These are phyloP conservation scores for Apophysomyces variabilis DNA, from an alignment of 371 early-diverging fungal genomes.

Conservation along the genomic window DNA sequence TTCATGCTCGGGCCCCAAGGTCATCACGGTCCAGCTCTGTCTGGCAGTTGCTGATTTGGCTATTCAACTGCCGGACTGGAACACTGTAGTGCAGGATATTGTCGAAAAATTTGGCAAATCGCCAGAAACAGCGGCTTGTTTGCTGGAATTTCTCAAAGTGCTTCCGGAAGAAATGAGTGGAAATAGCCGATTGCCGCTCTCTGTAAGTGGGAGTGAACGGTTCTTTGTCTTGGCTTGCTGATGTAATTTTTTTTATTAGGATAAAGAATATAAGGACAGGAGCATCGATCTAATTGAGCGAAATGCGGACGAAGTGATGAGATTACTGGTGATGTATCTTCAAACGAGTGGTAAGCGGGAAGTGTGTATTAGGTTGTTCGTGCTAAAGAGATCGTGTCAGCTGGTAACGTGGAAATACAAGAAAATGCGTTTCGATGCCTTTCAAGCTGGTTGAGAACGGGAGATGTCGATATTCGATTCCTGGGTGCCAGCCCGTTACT, in stretches of 20 bases:
- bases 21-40: slow-evolving; percentile 82
- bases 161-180: slow-evolving; percentile 87
- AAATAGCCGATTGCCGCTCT: slow-evolving; percentile 68
- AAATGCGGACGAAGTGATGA: slow-evolving; percentile 67
- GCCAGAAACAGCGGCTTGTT: slow-evolving; percentile 57
- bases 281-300: slow-evolving; percentile 64
- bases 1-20: slow-evolving; percentile 56
- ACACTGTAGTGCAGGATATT: slow-evolving; percentile 74
- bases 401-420: slow-evolving; percentile 58
- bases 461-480: slow-evolving; percentile 72
- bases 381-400: slow-evolving; percentile 22
- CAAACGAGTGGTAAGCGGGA: slow-evolving; percentile 63
- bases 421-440: slow-evolving; percentile 76
- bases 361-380: slow-evolving; percentile 7
- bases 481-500: slow-evolving; percentile 74
- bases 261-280: slow-evolving; percentile 65
- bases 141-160: slow-evolving; percentile 83
- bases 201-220: slow-evolving; percentile 35
- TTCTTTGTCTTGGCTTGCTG: neutral
- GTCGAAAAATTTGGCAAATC: slow-evolving; percentile 64
- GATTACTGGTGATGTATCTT: slow-evolving; percentile 67
- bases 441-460: slow-evolving; percentile 83
- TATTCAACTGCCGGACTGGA: slow-evolving; percentile 84
- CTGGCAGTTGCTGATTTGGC: slow-evolving; percentile 87
- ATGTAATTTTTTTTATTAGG: slow-evolving; percentile 36